phyloP scores from a whole-genome alignment of 305 asterid species.

The Plantago lanceolata region DNA sequence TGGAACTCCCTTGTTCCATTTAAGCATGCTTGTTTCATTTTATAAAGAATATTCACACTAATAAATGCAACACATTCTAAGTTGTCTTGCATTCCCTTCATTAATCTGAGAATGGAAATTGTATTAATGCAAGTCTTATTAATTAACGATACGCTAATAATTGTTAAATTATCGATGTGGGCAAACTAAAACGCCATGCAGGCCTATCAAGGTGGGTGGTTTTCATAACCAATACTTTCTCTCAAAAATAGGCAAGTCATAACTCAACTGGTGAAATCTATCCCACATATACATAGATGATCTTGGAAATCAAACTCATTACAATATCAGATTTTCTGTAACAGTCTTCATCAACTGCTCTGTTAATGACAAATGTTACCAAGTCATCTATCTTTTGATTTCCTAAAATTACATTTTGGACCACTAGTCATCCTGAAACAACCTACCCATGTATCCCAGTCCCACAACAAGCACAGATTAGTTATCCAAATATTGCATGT shows the following conservation, averaged over 20 bases:
- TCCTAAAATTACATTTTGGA: slow-evolving; percentile 8
- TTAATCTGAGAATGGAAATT: background rate
- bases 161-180: background rate
- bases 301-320: slow-evolving; percentile 10
- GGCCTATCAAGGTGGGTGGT: background rate
- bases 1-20: background rate
- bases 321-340: background rate
- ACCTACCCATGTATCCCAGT: slow-evolving; percentile 4
- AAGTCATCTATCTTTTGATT: slow-evolving; percentile 10
- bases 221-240: background rate
- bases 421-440: slow-evolving; percentile 14
- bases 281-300: background rate
- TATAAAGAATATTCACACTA: background rate
- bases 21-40: background rate
- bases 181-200: background rate
- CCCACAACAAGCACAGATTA: slow-evolving; percentile 13
- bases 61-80: background rate
- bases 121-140: background rate
- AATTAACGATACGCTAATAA: background rate
- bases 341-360: background rate
- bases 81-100: background rate
- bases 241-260: background rate
- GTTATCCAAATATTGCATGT: slow-evolving; percentile 5
- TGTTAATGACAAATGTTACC: background rate
- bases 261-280: background rate